Percentiles rank a stretch among this genome's conserved stretches.
These are phyloP conservation scores for Hypoxylon sp. DNA, from an alignment of 2,329 filamentous ascomycete genomes.

Conservation along the genomic window DNA sequence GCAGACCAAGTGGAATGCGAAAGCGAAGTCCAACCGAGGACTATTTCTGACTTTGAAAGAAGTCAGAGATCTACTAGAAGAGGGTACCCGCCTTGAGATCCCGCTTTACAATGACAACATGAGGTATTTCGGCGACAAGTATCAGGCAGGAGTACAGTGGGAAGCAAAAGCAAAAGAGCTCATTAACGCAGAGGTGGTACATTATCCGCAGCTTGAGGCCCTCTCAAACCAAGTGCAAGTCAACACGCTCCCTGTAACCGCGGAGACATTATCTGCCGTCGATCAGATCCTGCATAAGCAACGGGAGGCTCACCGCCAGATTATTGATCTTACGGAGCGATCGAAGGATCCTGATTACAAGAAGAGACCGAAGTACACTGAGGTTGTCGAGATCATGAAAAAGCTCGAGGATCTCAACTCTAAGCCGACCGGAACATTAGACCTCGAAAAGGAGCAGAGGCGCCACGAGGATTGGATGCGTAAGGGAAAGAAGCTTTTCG, in stretches of 20 bases:
- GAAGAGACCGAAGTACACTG: slow-evolving; percentile 86
- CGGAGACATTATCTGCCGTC: slow-evolving; percentile 83
- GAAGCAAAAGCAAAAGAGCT: slow-evolving; percentile 93
- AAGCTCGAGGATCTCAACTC: slow-evolving; percentile 90
- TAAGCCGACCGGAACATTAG: slow-evolving; percentile 90
- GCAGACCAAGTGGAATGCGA: slow-evolving; percentile 89
- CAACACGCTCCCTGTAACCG: slow-evolving; percentile 81
- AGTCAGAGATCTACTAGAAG: slow-evolving; percentile 82
- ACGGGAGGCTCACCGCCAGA: slow-evolving; percentile 91
- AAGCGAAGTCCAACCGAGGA: slow-evolving; percentile 75
- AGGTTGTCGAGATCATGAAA: slow-evolving; percentile 92
- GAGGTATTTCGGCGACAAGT: slow-evolving; percentile 80
- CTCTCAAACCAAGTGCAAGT: slow-evolving; percentile 83
- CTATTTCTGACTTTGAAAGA: slow-evolving; percentile 81
- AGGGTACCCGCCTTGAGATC: slow-evolving; percentile 83
- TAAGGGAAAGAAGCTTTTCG: slow-evolving; percentile 96
- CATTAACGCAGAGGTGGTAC: slow-evolving; percentile 90
- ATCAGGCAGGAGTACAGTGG: slow-evolving; percentile 85
- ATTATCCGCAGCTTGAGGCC: slow-evolving; percentile 95
- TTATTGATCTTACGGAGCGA: slow-evolving; percentile 83
- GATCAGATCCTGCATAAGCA: slow-evolving; percentile 97
- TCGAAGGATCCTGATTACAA: slow-evolving; percentile 81
- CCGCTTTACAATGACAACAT: slow-evolving; percentile 85
- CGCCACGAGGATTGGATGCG: slow-evolving; percentile 99
- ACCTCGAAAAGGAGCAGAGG: slow-evolving; percentile 94